Conservation (phyloP, 2,329 filamentous ascomycete genomes). For the Hymenoscyphus linearis region DNA sequence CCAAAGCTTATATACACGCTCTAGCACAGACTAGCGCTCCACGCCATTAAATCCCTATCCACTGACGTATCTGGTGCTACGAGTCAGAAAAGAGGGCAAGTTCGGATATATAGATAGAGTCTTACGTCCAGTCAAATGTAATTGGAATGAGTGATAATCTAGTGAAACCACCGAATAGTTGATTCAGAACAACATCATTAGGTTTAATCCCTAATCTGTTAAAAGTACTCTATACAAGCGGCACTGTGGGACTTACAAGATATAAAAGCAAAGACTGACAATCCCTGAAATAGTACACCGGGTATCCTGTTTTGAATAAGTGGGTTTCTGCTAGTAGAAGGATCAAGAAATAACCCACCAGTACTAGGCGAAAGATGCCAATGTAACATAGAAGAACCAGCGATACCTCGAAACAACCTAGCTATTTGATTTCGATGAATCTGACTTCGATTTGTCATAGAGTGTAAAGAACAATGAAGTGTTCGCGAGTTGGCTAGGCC, state of each 20-base stretch:
- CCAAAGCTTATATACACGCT: too few relatives aligned
- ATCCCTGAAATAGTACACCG: conserved; percentile 59
- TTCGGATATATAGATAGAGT: too few relatives aligned
- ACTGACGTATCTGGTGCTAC: conserved; percentile 15
- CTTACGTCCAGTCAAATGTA: conserved; percentile 70
- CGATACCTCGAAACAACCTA: conserved; percentile 44
- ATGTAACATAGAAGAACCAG: conserved; percentile 34
- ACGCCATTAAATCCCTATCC: too few relatives aligned
- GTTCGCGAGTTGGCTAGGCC: conserved; percentile 20
- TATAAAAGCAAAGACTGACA: conserved; percentile 65
- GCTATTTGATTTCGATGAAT: conserved; percentile 48
- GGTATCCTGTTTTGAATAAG: conserved; percentile 35
- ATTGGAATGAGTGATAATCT: conserved; percentile 65
- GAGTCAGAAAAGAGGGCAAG: conserved; percentile 28
- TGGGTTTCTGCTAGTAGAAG: background rate
- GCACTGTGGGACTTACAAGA: conserved; percentile 59
- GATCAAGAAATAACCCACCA: conserved; percentile 27
- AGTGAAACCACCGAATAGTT: conserved; percentile 63
- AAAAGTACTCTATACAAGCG: background rate
- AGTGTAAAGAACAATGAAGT: conserved; percentile 34
- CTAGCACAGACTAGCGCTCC: too few relatives aligned
- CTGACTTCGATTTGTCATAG: conserved; percentile 55
- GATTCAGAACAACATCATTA: conserved; percentile 62
- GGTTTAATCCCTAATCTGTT: conserved; percentile 60
- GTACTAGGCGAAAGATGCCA: conserved; percentile 45